Conservation (phyloP, 768 basidiomycete species). For the Mycena floridula region DNA sequence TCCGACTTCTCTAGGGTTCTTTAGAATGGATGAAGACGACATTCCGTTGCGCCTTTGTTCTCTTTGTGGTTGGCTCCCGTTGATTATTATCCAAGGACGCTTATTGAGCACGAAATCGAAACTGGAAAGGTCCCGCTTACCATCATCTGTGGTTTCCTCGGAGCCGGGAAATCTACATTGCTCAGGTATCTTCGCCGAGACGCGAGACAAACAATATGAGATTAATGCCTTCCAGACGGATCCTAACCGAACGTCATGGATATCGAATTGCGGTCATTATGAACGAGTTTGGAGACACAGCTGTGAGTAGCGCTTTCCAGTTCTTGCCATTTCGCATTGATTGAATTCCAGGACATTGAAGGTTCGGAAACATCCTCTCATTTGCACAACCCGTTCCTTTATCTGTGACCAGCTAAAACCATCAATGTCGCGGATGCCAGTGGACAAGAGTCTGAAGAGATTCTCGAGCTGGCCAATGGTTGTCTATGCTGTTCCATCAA, state of each 20-base stretch:
- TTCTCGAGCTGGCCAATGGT: conserved; percentile 91
- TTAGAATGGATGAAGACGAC: conserved; percentile 48
- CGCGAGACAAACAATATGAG: neutral
- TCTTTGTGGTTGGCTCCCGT: conserved; percentile 6
- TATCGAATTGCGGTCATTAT: conserved; percentile 96
- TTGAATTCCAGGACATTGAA: conserved; percentile 75
- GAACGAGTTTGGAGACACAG: conserved; percentile 97
- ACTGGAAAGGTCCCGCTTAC: conserved; percentile 68
- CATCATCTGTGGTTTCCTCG: conserved; percentile 92
- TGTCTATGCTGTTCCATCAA: conserved; percentile 99
- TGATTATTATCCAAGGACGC: conserved; percentile 12
- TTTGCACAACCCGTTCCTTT: neutral
- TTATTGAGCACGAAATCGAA: conserved; percentile 19
- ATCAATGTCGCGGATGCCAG: conserved; percentile 74
- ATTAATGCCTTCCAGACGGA: conserved; percentile 56
- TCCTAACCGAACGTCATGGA: conserved; percentile 89
- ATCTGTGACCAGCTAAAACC: conserved; percentile 56
- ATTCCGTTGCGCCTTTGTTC: conserved; percentile 41
- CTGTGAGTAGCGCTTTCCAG: conserved; percentile 46
- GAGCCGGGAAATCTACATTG: conserved; percentile 91
- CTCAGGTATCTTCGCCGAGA: conserved; percentile 51
- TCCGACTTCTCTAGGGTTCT: neutral
- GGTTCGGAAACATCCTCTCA: conserved; percentile 39
- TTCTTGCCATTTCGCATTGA: conserved; percentile 7
- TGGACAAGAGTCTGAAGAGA: conserved; percentile 69